Conservation (phyloP, 2,329 filamentous ascomycete genomes). For the Coleophoma eucalyptorum region DNA sequence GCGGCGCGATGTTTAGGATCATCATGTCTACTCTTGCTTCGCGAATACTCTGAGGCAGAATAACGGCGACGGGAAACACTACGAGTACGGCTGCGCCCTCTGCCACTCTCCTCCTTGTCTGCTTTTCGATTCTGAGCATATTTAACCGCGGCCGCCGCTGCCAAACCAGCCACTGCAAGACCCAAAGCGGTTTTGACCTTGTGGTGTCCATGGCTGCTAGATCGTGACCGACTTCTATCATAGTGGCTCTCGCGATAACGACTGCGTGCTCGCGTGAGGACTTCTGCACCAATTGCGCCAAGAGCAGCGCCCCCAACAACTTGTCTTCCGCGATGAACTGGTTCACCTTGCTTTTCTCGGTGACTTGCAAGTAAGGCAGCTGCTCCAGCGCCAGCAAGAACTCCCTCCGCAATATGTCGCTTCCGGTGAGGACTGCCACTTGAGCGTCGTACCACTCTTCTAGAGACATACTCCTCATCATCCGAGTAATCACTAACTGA, state of each 20-base stretch:
- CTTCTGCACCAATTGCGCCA: constrained; percentile 59
- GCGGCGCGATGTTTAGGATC: constrained; percentile 41
- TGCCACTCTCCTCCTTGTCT: constrained; percentile 53
- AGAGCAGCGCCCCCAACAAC: constrained; percentile 51
- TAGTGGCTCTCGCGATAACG: constrained; percentile 52
- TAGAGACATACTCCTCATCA: constrained; percentile 39
- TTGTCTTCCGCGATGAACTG: constrained; percentile 22
- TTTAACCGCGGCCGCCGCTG: constrained; percentile 61
- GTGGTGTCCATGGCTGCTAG: constrained; percentile 32
- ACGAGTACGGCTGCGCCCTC: constrained; percentile 48
- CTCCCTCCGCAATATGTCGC: constrained; percentile 60
- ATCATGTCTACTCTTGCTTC: constrained; percentile 41
- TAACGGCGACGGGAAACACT: constrained; percentile 40
- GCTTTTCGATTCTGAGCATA: constrained; percentile 58
- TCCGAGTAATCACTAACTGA: constrained; percentile 28
- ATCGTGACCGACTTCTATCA: constrained; percentile 32
- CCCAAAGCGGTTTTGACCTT: constrained; percentile 59
- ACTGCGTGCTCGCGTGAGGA: constrained; percentile 54
- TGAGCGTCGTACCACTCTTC: constrained; percentile 36
- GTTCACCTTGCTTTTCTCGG: constrained; percentile 34
- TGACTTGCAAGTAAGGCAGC: constrained; percentile 56
- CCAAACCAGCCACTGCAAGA: constrained; percentile 59
- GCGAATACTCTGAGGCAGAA: constrained; percentile 30
- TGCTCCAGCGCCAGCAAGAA: constrained; percentile 58
- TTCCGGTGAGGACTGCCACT: constrained; percentile 49